These are phyloP conservation scores for Hemileia vastatrix DNA, from an alignment of 1,284 basidiomycete species.

Conservation along the genomic window DNA sequence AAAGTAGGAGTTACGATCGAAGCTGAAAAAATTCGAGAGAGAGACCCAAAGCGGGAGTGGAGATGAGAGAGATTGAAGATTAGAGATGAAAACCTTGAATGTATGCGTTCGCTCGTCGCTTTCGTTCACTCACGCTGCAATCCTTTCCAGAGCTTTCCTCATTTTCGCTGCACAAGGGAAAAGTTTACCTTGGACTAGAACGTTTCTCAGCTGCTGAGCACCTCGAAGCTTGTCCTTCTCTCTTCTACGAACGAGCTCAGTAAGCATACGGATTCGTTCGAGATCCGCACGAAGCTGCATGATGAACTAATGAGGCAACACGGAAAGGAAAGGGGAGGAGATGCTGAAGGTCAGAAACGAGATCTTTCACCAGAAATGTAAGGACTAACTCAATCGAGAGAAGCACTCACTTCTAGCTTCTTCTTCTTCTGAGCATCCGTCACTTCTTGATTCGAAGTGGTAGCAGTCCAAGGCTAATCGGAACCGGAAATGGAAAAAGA, in stretches of 20 bases:
- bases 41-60: slow-evolving; percentile 24
- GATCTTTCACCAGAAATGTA: slow-evolving; percentile 66
- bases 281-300: slow-evolving; percentile 64
- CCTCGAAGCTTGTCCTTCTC: slow-evolving; percentile 74
- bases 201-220: slow-evolving; percentile 58
- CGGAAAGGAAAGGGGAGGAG: too few species aligned
- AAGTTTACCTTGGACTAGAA: slow-evolving; percentile 55
- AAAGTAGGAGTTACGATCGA: slow-evolving; percentile 68
- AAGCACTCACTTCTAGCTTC: slow-evolving; percentile 77
- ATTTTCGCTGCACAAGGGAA: slow-evolving; percentile 60
- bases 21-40: slow-evolving; percentile 47
- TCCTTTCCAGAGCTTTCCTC: slow-evolving; percentile 53
- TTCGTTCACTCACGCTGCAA: slow-evolving; percentile 59
- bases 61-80: slow-evolving; percentile 22
- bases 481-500: too few species aligned
- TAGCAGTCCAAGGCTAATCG: too few species aligned
- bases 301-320: too few species aligned
- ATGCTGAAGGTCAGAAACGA: slow-evolving; percentile 63
- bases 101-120: background rate
- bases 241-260: slow-evolving; percentile 65
- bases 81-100: slow-evolving; percentile 2
- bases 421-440: slow-evolving; percentile 58
- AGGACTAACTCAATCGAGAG: too few species aligned
- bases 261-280: slow-evolving; percentile 61
- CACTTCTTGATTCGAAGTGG: slow-evolving; percentile 67